A percentile compares a stretch with the other conserved stretches of the same genome.
phyloP scores from a whole-genome alignment of 192 early-diverging fungal genomes.

The Powellomyces hirtus region DNA sequence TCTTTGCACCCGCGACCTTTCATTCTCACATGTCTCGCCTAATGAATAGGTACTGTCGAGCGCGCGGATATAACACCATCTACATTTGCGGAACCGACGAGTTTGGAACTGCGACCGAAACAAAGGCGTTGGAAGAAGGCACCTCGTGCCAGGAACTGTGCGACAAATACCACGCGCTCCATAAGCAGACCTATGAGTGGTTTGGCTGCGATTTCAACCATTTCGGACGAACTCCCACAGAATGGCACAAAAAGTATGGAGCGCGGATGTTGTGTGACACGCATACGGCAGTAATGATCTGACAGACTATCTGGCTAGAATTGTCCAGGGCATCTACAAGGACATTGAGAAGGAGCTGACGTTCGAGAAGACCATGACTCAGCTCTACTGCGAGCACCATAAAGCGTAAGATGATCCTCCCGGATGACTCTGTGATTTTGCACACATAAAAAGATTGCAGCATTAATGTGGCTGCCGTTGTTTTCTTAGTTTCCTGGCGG shows the following conservation, averaged over 20 bases:
- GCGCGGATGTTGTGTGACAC: too few species aligned
- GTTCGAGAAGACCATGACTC: constrained; percentile 73
- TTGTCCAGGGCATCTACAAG: constrained; percentile 87
- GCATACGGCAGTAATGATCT: too few species aligned
- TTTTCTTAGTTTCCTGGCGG: constrained; percentile 80
- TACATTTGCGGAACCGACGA: constrained; percentile 97
- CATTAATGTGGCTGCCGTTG: too few species aligned
- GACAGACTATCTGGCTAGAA: too few species aligned
- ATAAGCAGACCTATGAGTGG: constrained; percentile 90
- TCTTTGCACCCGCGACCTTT: neutral
- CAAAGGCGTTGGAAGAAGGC: constrained; percentile 92
- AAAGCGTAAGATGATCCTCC: constrained; percentile 37
- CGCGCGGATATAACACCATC: constrained; percentile 85
- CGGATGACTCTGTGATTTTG: neutral
- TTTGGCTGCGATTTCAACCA: constrained; percentile 92
- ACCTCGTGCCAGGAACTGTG: constrained; percentile 88
- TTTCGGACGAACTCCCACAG: constrained; percentile 86
- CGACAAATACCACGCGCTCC: constrained; percentile 92
- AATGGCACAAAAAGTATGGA: neutral
- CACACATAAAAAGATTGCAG: too few species aligned
- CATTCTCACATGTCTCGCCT: constrained; percentile 1
- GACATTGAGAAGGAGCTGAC: constrained; percentile 70
- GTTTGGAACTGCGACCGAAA: constrained; percentile 99
- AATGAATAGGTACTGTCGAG: constrained; percentile 88
- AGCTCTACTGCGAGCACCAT: constrained; percentile 90